phyloP scores from a whole-genome alignment of 2,329 filamentous ascomycete species.

The Botryotinia calthae region DNA sequence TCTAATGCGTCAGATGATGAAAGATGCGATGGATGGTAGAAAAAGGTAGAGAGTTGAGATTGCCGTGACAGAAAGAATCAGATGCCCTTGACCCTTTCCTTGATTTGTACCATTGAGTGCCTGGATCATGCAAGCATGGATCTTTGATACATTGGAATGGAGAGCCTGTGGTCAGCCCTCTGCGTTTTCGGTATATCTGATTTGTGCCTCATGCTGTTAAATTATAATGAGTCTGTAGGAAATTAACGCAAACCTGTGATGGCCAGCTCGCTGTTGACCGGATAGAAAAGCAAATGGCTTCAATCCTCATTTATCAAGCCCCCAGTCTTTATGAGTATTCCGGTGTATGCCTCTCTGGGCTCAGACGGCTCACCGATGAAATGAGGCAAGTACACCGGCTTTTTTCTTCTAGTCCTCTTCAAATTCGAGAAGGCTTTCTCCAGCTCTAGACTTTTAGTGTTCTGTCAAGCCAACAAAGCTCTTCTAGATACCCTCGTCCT shows the following conservation, averaged over 20 bases:
- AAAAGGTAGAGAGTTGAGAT: not conserved
- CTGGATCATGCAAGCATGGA: too few species aligned
- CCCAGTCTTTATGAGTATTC: not conserved
- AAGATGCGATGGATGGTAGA: not conserved
- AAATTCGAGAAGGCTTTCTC: not conserved
- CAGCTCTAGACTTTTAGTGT: not conserved
- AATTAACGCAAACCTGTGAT: not conserved
- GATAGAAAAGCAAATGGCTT: not conserved
- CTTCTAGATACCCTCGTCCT: too few species aligned
- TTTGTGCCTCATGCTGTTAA: not conserved
- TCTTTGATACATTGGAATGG: not conserved
- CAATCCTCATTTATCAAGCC: not conserved
- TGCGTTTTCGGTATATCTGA: not conserved
- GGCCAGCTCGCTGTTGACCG: not conserved
- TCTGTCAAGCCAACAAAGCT: not conserved
- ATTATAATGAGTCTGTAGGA: not conserved
- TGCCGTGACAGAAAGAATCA: not conserved
- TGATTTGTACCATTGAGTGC: not conserved
- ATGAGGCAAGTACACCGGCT: not conserved
- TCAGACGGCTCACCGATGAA: not conserved
- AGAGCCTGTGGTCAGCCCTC: too few species aligned
- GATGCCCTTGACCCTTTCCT: not conserved
- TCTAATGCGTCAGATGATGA: not conserved
- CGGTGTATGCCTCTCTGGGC: too few species aligned
- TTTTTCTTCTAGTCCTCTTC: not conserved